Evolutionary conservation across 2,329 filamentous ascomycete genomes (phyloP).

Genomic region (Lomentospora prolificans): DNA sequence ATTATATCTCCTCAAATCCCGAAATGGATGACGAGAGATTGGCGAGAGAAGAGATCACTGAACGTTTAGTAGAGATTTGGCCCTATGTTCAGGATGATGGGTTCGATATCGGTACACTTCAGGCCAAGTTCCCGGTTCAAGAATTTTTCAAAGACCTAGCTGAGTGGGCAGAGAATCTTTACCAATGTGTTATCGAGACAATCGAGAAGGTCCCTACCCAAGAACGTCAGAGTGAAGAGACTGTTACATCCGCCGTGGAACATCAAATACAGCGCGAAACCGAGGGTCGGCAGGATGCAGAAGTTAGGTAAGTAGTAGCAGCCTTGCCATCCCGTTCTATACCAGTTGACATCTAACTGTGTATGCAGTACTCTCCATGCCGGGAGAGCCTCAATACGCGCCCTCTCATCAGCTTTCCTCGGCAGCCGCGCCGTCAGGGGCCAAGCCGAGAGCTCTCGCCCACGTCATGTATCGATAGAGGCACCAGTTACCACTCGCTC

Average conservation of each 20-base stretch:
- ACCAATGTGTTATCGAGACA: constrained; percentile 5
- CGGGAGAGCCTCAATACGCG: background rate
- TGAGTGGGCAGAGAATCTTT: constrained; percentile 10
- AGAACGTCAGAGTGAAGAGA: background rate
- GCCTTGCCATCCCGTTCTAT: background rate
- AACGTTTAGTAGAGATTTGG: constrained; percentile 8
- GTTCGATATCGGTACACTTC: constrained; percentile 6
- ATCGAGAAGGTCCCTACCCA: background rate
- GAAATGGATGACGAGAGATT: constrained; percentile 6
- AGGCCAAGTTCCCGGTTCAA: constrained; percentile 8
- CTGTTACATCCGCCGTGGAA: constrained; percentile 1
- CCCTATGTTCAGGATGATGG: constrained; percentile 5
- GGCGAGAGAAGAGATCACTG: constrained; percentile 7
- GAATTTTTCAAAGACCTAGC: constrained; percentile 10
- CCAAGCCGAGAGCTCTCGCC: background rate
- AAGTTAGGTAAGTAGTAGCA: background rate
- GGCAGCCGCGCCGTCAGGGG: background rate
- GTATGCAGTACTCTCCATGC: background rate
- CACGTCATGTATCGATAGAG: background rate
- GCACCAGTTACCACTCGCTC: background rate
- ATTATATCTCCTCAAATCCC: constrained; percentile 8
- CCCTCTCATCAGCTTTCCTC: background rate
- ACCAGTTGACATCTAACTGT: background rate
- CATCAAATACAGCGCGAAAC: background rate
- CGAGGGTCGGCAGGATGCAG: constrained; percentile 1